Percentiles rank a stretch among this genome's conserved stretches.
These are phyloP conservation scores for Gliomastix tumulicola DNA, from an alignment of 2,329 filamentous ascomycete species.

Conservation along the genomic window DNA sequence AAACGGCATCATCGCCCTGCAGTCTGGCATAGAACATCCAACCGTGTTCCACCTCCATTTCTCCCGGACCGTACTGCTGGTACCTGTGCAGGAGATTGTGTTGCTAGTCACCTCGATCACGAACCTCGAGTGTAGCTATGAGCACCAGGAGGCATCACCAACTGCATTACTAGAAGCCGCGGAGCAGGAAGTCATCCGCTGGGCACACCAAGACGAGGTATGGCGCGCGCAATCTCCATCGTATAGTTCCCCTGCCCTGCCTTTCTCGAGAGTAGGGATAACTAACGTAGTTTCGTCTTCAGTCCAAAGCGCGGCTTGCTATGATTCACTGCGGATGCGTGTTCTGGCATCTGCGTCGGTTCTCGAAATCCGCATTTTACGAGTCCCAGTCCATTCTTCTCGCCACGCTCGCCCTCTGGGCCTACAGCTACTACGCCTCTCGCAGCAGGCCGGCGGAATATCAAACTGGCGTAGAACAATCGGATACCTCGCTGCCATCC, in stretches of 20 bases:
- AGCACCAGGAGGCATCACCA: too few relatives aligned
- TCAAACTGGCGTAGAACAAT: too few relatives aligned
- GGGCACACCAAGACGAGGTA: conserved; percentile 17
- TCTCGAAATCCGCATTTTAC: conserved; percentile 29
- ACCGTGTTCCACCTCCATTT: conserved; percentile 47
- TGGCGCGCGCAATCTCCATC: conserved; percentile 4
- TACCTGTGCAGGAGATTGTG: conserved; percentile 18
- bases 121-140: too few relatives aligned
- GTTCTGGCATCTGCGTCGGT: conserved; percentile 35
- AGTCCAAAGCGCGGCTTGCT: conserved; percentile 33
- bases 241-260: too few relatives aligned
- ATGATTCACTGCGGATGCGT: conserved; percentile 32
- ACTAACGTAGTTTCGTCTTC: too few relatives aligned
- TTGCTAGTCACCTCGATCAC: not conserved
- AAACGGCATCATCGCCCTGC: conserved; percentile 38
- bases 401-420: conserved; percentile 27
- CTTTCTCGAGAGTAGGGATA: too few relatives aligned
- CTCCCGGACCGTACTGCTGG: conserved; percentile 41
- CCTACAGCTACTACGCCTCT: conserved; percentile 17
- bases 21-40: conserved; percentile 41
- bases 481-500: too few relatives aligned
- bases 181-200: conserved; percentile 15
- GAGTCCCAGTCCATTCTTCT: conserved; percentile 29
- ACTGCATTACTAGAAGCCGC: too few relatives aligned
- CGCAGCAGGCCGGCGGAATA: conserved; percentile 3